A percentile compares a stretch with the other conserved stretches of the same genome.
Evolutionary conservation across 2,329 filamentous ascomycete species (phyloP).

Genomic region (Sordariomycetes sp.): DNA sequence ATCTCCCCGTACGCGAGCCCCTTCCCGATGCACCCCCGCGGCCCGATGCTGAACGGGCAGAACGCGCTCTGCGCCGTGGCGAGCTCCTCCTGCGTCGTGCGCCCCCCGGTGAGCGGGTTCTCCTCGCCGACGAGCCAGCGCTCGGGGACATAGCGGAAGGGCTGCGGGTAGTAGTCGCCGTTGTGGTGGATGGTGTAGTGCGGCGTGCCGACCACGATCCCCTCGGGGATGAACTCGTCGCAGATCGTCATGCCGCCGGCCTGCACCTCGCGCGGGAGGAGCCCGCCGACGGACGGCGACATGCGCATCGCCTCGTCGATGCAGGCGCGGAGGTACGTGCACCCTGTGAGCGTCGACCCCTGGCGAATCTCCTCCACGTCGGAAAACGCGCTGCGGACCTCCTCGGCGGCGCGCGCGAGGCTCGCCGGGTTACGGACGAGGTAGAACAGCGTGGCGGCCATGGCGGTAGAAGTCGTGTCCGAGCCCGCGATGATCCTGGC

Average conservation of each 20-base stretch:
- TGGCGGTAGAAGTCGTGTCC: conserved; percentile 61
- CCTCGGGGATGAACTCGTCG: conserved; percentile 41
- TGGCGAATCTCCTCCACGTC: conserved; percentile 44
- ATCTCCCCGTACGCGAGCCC: conserved; percentile 58
- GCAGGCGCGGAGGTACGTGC: conserved; percentile 51
- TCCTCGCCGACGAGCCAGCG: conserved; percentile 47
- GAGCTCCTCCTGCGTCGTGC: conserved; percentile 38
- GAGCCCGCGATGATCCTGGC: conserved; percentile 58
- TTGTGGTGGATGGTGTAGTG: conserved; percentile 63
- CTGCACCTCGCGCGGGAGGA: conserved; percentile 49
- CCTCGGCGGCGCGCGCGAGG: conserved; percentile 33
- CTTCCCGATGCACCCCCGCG: conserved; percentile 64
- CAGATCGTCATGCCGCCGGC: conserved; percentile 43
- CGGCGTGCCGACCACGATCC: conserved; percentile 52
- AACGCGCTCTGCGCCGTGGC: conserved; percentile 55
- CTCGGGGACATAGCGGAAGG: conserved; percentile 51
- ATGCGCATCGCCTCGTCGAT: conserved; percentile 57
- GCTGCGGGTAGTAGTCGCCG: conserved; percentile 46
- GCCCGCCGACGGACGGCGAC: conserved; percentile 48
- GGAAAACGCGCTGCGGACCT: conserved; percentile 40
- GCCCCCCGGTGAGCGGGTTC: conserved; percentile 20
- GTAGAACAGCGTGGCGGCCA: conserved; percentile 54
- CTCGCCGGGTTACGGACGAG: conserved; percentile 40
- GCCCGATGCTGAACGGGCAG: conserved; percentile 63
- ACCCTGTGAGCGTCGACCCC: conserved; percentile 35